A percentile compares a stretch with the other conserved stretches of the same genome.
Conservation (phyloP, 139 green algal genomes). For the Pleodorina starrii region DNA sequence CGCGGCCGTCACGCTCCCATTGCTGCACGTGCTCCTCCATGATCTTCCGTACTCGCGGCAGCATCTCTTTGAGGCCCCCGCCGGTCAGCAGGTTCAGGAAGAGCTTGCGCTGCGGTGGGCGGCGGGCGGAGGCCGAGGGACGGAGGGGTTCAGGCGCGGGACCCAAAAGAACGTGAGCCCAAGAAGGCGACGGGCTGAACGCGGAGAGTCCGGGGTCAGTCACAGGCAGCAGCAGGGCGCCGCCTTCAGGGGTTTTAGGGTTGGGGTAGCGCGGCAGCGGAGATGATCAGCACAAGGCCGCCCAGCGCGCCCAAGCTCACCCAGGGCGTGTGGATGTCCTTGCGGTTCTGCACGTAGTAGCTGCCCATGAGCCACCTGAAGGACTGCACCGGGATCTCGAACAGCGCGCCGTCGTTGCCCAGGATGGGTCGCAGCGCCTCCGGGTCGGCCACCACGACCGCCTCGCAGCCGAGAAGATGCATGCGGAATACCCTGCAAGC, state of each 20-base stretch:
- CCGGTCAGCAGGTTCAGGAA: neutral
- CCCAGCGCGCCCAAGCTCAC: neutral
- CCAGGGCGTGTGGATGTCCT: conserved; percentile 17
- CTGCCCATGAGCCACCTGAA: neutral
- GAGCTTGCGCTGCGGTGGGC: conserved; percentile 18
- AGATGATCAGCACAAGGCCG: neutral
- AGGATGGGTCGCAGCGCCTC: neutral
- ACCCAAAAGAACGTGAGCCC: neutral
- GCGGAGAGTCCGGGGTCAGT: no score
- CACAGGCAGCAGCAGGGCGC: neutral
- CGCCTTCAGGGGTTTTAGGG: neutral
- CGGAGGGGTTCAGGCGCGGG: no score
- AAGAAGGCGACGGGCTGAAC: no score
- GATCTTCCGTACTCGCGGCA: neutral
- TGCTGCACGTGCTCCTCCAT: neutral
- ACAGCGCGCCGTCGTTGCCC: neutral
- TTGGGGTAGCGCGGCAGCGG: neutral
- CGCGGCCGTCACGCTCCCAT: neutral
- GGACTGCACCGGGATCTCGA: neutral
- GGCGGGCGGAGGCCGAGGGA: neutral
- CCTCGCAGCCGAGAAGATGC: neutral
- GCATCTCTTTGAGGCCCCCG: neutral
- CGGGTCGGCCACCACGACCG: neutral
- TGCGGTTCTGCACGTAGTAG: neutral
- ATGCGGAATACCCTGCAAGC: conserved; percentile 9